Evolutionary conservation across 1,139 yeast genomes (phyloP), one percentile per base, ranked within the genome.

Genomic region (Nadsonia starkeyi-henricii): DNA sequence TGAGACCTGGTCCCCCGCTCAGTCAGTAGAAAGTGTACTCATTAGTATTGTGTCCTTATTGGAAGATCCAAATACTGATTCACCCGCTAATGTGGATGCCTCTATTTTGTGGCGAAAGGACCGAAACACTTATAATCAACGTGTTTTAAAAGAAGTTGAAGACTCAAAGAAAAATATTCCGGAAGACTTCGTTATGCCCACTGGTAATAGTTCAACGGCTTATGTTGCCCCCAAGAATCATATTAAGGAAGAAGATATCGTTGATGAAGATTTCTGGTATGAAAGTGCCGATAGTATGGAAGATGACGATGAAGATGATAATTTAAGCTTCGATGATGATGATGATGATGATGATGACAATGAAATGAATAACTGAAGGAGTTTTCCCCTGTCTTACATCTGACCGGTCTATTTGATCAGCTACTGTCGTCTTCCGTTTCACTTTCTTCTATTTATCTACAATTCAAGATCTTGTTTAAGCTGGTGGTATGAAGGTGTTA

Each of bases 51-150:
- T 89, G 41, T 85, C 96, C 4, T 73, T 89, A 51, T 74, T 89
- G 58, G 95, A 88, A 61, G 96, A 89, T 65, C 97, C 97, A 49
- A 89, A 89, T 66, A 85, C 82, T 48, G 78, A 80, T 50, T 84
- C 95, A 4, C 97, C 98, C 3, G 98, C 98, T 7, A 91, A 91
- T 64, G 91, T 91, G 47, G 97, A 91, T 63, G 98, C 98, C 9
- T 86, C 95, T 21, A 88, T 89, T 26, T 88, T 85, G 59, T 88
- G 86, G 76, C 75, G 94, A 59, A 85, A 85, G 62, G 79, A 84
- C 66, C 81, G 85, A 20, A 88, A 81, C 30, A 82, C 79, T 50
- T 91, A 86, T 67, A 79, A 79, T 62, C 79, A 78, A 63, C 79
- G 84, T 62, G 95, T 89, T 7, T 72, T 75, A 53, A 77, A 78